Percentiles rank a stretch among this genome's conserved stretches.
Conservation (phyloP, 106 monocot species). For the Acorus calamus region DNA sequence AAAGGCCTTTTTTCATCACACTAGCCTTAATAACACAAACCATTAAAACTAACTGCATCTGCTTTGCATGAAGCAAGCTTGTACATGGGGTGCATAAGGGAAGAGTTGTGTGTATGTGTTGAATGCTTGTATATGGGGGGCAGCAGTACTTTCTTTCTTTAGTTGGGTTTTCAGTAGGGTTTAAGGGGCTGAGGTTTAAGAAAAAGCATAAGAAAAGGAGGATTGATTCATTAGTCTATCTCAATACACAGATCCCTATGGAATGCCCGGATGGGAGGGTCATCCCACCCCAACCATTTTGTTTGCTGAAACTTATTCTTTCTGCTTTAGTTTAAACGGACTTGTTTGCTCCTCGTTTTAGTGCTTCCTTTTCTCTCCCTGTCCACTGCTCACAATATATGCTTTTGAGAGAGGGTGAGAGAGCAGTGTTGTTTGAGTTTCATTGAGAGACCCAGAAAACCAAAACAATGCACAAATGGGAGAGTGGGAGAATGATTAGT, state of each 20-base stretch:
- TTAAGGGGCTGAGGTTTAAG: conserved; percentile 2
- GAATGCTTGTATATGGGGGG: too few species aligned
- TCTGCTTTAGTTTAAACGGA: conserved; percentile 62
- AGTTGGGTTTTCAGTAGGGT: conserved; percentile 10
- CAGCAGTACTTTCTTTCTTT: too few species aligned
- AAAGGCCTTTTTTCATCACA: too few species aligned
- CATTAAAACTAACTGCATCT: too few species aligned
- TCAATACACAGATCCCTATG: conserved; percentile 95
- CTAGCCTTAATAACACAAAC: too few species aligned
- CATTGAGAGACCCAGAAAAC: conserved; percentile 13
- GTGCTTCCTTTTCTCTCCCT: conserved; percentile 8
- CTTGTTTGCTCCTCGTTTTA: neutral
- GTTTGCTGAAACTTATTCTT: conserved; percentile 41
- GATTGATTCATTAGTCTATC: conserved; percentile 46
- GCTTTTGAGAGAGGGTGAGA: neutral
- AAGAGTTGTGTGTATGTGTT: too few species aligned
- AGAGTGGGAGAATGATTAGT: conserved; percentile 18
- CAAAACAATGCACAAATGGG: conserved; percentile 16
- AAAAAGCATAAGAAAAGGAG: conserved; percentile 18
- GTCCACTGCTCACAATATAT: neutral
- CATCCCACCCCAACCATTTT: conserved; percentile 32
- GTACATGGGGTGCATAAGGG: too few species aligned
- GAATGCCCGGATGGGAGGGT: conserved; percentile 20
- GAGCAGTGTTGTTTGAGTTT: neutral
- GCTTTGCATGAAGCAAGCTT: too few species aligned